A percentile compares a stretch with the other conserved stretches of the same genome.
Conservation (phyloP, 257 asterid species). For the Paulownia fortunei region DNA sequence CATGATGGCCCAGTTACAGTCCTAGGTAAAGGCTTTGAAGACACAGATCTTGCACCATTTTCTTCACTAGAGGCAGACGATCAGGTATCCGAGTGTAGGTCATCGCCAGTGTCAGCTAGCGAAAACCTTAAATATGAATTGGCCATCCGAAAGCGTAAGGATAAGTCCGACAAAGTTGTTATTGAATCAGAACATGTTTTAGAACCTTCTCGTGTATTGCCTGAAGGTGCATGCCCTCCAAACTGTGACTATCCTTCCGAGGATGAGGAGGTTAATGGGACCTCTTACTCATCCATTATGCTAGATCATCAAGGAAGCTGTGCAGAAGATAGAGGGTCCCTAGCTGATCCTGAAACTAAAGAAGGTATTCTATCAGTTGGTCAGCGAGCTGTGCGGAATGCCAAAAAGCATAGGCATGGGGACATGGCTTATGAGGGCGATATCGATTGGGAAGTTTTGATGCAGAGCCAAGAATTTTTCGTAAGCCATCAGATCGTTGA, state of each 20-base stretch:
- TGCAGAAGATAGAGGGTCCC: conserved; percentile 53
- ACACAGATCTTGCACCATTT: conserved; percentile 44
- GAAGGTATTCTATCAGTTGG: conserved; percentile 49
- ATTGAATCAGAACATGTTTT: conserved; percentile 39
- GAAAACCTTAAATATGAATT: conserved; percentile 44
- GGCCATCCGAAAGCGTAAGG: conserved; percentile 45
- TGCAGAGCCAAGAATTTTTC: conserved; percentile 75
- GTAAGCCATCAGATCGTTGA: conserved; percentile 56
- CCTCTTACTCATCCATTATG: conserved; percentile 50
- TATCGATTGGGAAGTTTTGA: conserved; percentile 87
- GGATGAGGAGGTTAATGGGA: conserved; percentile 60
- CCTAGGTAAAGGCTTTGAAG: conserved; percentile 43
- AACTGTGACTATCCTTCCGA: conserved; percentile 47
- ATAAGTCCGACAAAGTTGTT: conserved; percentile 30
- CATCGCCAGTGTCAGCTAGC: conserved; percentile 43
- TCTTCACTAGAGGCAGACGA: conserved; percentile 55
- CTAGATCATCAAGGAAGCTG: conserved; percentile 54
- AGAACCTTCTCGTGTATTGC: conserved; percentile 40
- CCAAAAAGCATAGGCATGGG: conserved; percentile 78
- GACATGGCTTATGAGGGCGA: conserved; percentile 99
- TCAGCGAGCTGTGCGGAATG: conserved; percentile 74
- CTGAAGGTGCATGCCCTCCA: conserved; percentile 48
- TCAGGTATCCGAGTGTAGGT: conserved; percentile 41
- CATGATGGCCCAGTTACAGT: conserved; percentile 37
- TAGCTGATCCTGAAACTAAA: conserved; percentile 55